Percentiles rank a stretch among this genome's conserved stretches.
phyloP scores from a whole-genome alignment of 306 rosid genomes.

The Castanea crenata region DNA sequence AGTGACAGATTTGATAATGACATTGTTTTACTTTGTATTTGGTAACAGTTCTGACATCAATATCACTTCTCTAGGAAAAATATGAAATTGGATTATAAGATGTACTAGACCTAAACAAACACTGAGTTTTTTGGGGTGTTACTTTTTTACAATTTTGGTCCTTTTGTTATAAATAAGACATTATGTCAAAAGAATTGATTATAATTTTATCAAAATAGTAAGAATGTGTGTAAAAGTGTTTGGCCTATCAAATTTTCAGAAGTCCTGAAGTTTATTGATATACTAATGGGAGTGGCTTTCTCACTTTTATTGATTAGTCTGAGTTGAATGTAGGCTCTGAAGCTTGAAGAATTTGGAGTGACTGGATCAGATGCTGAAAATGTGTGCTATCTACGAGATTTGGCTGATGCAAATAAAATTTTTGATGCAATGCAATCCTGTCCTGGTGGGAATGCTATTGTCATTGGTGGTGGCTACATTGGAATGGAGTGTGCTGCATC shows the following conservation, averaged over 20 bases:
- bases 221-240: not conserved
- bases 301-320: not conserved
- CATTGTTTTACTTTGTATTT: not conserved
- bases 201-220: not conserved
- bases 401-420: conserved; percentile 80
- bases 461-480: conserved; percentile 95
- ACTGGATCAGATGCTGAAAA: conserved; percentile 89
- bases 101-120: not conserved
- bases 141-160: not conserved
- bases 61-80: not conserved
- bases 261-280: not conserved
- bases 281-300: not conserved
- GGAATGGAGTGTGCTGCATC: conserved; percentile 99
- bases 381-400: conserved; percentile 81
- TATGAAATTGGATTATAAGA: not conserved
- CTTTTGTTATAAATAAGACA: not conserved
- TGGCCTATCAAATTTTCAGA: not conserved
- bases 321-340: conserved; percentile 60
- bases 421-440: conserved; percentile 58
- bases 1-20: not conserved
- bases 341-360: conserved; percentile 97
- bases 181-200: not conserved
- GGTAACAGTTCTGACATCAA: not conserved
- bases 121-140: not conserved
- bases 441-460: conserved; percentile 85